Percentiles rank a stretch among this genome's conserved stretches.
phyloP scores from a whole-genome alignment of 2,329 filamentous ascomycete genomes.

The Aureobasidium sp. region DNA sequence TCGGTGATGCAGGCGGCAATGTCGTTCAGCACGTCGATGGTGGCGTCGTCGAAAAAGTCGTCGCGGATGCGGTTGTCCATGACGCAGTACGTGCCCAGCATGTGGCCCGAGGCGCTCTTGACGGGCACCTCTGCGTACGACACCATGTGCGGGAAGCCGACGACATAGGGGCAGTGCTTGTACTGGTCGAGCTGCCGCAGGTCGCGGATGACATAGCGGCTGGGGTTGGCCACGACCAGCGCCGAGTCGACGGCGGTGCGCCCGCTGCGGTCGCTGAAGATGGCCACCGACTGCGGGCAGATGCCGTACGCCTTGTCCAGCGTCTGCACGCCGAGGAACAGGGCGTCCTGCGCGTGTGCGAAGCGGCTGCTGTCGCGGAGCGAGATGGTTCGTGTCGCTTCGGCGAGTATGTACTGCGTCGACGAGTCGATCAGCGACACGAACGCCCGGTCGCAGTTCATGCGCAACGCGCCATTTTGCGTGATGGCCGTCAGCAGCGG shows the following conservation, averaged over 20 bases:
- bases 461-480: slow-evolving; percentile 31
- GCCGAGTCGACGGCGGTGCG: slow-evolving; percentile 19
- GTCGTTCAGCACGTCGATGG: slow-evolving; percentile 19
- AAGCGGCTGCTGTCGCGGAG: slow-evolving; percentile 20
- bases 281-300: slow-evolving; percentile 27
- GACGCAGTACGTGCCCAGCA: slow-evolving; percentile 31
- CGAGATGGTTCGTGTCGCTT: slow-evolving; percentile 30
- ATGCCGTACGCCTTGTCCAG: slow-evolving; percentile 28
- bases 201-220: slow-evolving; percentile 31
- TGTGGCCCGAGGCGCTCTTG: slow-evolving; percentile 26
- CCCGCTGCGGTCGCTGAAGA: slow-evolving; percentile 26
- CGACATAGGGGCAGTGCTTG: slow-evolving; percentile 27
- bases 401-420: slow-evolving; percentile 33
- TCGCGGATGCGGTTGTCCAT: slow-evolving; percentile 26
- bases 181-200: slow-evolving; percentile 26
- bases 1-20: slow-evolving; percentile 20
- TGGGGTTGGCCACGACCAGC: slow-evolving; percentile 27
- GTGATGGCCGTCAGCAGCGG: slow-evolving; percentile 22
- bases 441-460: slow-evolving; percentile 29
- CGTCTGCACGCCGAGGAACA: slow-evolving; percentile 28
- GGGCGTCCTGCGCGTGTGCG: slow-evolving; percentile 22
- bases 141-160: slow-evolving; percentile 26
- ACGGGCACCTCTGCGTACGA: slow-evolving; percentile 32
- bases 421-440: slow-evolving; percentile 32
- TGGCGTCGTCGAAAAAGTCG: slow-evolving; percentile 19